phyloP scores from a whole-genome alignment of 2,329 filamentous ascomycete genomes.

The Parafenestella ontariensis region DNA sequence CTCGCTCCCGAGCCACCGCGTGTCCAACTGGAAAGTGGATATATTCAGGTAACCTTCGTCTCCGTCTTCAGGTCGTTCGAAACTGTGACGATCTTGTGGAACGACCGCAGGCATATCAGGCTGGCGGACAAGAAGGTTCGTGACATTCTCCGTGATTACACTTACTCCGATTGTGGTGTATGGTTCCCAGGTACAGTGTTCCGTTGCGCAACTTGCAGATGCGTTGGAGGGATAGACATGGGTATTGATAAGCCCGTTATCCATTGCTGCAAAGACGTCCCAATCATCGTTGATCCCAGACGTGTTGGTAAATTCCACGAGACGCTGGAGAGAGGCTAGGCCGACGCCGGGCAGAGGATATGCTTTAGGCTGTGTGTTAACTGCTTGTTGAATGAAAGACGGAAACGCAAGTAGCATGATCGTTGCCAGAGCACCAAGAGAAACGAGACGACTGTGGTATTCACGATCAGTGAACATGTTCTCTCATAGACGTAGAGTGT shows the following conservation, averaged over 20 bases:
- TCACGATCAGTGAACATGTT: not conserved
- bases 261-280: not conserved
- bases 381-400: slow-evolving; percentile 14
- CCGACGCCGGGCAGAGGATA: not conserved
- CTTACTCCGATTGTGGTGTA: slow-evolving; percentile 6
- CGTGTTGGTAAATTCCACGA: not conserved
- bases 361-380: not conserved
- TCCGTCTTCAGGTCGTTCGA: not conserved
- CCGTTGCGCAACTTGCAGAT: not conserved
- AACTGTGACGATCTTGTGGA: not conserved
- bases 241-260: not conserved
- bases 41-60: not conserved
- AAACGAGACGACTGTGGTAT: slow-evolving; percentile 4
- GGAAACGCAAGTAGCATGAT: slow-evolving; percentile 11
- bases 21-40: slow-evolving; percentile 3
- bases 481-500: not conserved
- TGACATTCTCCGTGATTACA: not conserved
- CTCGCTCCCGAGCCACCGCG: not conserved
- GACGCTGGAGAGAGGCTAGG: not conserved
- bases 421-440: slow-evolving; percentile 15
- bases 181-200: not conserved
- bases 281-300: not conserved
- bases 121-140: not conserved
- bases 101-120: not conserved
- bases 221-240: not conserved